Base-by-base conservation (phyloP, 495 filamentous ascomycete genomes). In the Penicillium arizonense region DNA sequence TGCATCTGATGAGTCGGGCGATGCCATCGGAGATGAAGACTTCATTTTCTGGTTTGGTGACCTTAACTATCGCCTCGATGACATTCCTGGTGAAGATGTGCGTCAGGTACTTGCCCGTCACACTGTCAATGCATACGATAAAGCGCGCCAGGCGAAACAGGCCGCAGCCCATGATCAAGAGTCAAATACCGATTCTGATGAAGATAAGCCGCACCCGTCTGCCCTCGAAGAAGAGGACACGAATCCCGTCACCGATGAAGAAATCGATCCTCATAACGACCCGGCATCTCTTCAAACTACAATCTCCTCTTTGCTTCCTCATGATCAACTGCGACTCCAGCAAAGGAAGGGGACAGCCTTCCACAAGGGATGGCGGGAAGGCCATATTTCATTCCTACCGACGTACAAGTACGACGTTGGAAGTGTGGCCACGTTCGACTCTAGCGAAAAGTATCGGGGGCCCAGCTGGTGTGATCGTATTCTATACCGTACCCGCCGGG, bases 401-500 rank as follows among this genome's bases (percentile, higher is more conserved):
- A 95, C 93, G 0, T 99, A 95, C 64, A 95, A 95, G 69, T 99
- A 97, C 57, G 95, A 99, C 61, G 79, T 94, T 34, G 95, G 95
- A n/a, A 96, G 87, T 34, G 85, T 97, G 48, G 89, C 89, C 4
- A 79, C 88, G 52, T 97, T 96, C 64, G 95, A 99, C 71, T 88
- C 91, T 0, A 96, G 90, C 53, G 95, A 96, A 59, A 99, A 97
- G 76, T 83, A 86, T 44, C 79, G 95, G 44, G 87, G 87, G 12
- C 95, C 95, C 4, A 96, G 91, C 64, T 99, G 93, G 93, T 99
- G 95, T 65, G 95, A 99, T 69, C 86, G 95, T n/a, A 91, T 99
- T 40, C 71, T 99, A 0, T 99, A 81, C 61, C 82, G 92, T 32
- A 89, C 89, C 2, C 82, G 86, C 34, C 81, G 76, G 44, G 87